These are phyloP conservation scores for Trichophyton simii DNA, from an alignment of 2,329 filamentous ascomycete genomes.

Conservation along the genomic window DNA sequence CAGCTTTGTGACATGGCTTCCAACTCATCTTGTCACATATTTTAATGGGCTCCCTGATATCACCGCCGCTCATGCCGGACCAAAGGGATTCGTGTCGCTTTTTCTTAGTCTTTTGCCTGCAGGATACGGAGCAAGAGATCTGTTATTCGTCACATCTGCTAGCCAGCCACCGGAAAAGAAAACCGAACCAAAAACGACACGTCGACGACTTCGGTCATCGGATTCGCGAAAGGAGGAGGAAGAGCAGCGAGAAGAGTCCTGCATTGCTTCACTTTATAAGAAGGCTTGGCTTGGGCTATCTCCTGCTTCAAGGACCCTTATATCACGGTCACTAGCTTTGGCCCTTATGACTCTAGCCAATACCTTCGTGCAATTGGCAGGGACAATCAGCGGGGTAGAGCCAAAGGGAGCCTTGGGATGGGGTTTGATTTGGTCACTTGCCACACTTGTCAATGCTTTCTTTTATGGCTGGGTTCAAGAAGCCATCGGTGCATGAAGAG, in stretches of 20 bases:
- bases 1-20: slow-evolving; percentile 58
- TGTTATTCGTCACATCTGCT: slow-evolving; percentile 55
- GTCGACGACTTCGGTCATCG: background rate
- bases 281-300: slow-evolving; percentile 50
- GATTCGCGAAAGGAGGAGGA: slow-evolving; percentile 22
- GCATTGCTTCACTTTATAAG: slow-evolving; percentile 52
- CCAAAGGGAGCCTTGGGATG: slow-evolving; percentile 57
- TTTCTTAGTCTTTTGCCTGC: slow-evolving; percentile 49
- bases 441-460: slow-evolving; percentile 20
- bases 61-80: slow-evolving; percentile 52
- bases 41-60: slow-evolving; percentile 62
- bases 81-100: slow-evolving; percentile 36
- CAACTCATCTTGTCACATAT: slow-evolving; percentile 57
- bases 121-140: slow-evolving; percentile 59
- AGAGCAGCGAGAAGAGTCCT: slow-evolving; percentile 52
- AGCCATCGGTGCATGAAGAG: slow-evolving; percentile 20
- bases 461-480: slow-evolving; percentile 31
- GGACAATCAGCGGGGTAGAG: slow-evolving; percentile 59
- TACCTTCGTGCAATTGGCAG: slow-evolving; percentile 51
- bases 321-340: slow-evolving; percentile 48
- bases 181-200: background rate
- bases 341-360: slow-evolving; percentile 37
- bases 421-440: slow-evolving; percentile 60
- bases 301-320: slow-evolving; percentile 49
- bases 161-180: slow-evolving; percentile 27